phyloP scores from a whole-genome alignment of 2,329 filamentous ascomycete species.

The Scedosporium boydii region DNA sequence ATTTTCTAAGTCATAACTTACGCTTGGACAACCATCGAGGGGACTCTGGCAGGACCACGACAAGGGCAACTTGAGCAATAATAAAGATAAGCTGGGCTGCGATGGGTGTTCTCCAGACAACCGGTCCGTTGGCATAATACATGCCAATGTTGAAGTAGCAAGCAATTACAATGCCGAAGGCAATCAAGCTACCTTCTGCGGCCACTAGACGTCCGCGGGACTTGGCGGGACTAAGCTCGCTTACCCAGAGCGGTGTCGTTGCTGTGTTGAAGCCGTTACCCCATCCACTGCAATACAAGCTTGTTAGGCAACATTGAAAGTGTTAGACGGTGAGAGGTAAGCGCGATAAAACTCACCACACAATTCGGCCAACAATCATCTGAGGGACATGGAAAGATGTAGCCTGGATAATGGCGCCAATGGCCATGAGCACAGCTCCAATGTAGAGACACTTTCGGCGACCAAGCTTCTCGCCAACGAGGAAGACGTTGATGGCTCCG shows the following conservation, averaged over 20 bases:
- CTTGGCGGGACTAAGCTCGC: constrained; percentile 37
- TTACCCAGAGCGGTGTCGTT: constrained; percentile 45
- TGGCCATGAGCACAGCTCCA: constrained; percentile 44
- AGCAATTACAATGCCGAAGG: constrained; percentile 24
- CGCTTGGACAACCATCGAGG: constrained; percentile 27
- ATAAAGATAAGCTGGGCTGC: constrained; percentile 1
- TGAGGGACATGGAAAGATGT: constrained; percentile 38
- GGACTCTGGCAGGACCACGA: constrained; percentile 28
- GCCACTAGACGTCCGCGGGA: constrained; percentile 43
- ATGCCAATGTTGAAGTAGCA: constrained; percentile 22
- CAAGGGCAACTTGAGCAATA: constrained; percentile 21
- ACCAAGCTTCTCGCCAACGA: constrained; percentile 49
- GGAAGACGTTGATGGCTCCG: constrained; percentile 15
- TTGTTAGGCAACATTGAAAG: not conserved
- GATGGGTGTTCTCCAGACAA: not conserved
- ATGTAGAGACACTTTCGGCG: constrained; percentile 50
- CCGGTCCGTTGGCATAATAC: constrained; percentile 12
- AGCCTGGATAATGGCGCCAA: constrained; percentile 51
- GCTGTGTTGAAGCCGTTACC: constrained; percentile 48
- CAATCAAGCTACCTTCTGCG: constrained; percentile 42
- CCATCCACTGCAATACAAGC: constrained; percentile 29
- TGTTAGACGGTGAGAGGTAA: not conserved
- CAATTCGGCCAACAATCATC: constrained; percentile 42
- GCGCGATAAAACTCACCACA: constrained; percentile 33
- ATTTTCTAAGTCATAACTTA: constrained; percentile 14